Conservation (phyloP, 805 yeast species). For the Jamesozyma rosinii region DNA sequence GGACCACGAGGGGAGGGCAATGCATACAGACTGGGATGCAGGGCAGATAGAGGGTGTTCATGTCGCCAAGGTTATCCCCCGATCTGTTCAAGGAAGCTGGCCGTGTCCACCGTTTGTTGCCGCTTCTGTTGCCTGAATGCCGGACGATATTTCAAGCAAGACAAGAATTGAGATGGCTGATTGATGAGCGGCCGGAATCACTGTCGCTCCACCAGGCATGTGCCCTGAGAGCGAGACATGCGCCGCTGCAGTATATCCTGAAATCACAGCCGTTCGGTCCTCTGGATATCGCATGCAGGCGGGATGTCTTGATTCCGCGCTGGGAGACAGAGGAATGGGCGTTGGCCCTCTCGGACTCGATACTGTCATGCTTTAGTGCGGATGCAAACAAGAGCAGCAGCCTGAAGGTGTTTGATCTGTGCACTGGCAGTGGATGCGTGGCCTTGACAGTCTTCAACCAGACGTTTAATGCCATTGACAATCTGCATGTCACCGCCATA, state of each 20-base stretch:
- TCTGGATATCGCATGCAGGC: conserved; percentile 48
- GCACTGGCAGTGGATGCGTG: conserved; percentile 88
- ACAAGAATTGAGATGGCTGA: conserved; percentile 24
- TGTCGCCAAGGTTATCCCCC: conserved; percentile 19
- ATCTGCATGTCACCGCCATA: conserved; percentile 34
- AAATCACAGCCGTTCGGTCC: conserved; percentile 82
- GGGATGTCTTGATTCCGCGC: conserved; percentile 76
- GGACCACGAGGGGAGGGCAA: too few relatives aligned
- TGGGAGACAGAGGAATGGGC: conserved; percentile 96
- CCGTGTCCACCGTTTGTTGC: conserved; percentile 13
- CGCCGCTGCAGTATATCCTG: conserved; percentile 78
- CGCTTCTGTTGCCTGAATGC: conserved; percentile 25
- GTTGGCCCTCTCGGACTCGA: conserved; percentile 30
- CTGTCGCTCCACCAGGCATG: conserved; percentile 37
- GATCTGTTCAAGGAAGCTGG: conserved; percentile 10
- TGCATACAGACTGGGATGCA: too few relatives aligned
- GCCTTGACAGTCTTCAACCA: conserved; percentile 33
- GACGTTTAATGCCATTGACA: conserved; percentile 32
- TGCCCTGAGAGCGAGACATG: conserved; percentile 38
- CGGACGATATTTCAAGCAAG: conserved; percentile 16
- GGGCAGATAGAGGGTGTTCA: too few relatives aligned
- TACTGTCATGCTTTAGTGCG: background rate
- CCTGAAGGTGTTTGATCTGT: conserved; percentile 48
- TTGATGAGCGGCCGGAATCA: conserved; percentile 9
- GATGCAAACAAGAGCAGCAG: background rate